Percentiles rank a stretch among this genome's conserved stretches.
Conservation (phyloP, 306 rosid genomes). For the Prunus mongolica region DNA sequence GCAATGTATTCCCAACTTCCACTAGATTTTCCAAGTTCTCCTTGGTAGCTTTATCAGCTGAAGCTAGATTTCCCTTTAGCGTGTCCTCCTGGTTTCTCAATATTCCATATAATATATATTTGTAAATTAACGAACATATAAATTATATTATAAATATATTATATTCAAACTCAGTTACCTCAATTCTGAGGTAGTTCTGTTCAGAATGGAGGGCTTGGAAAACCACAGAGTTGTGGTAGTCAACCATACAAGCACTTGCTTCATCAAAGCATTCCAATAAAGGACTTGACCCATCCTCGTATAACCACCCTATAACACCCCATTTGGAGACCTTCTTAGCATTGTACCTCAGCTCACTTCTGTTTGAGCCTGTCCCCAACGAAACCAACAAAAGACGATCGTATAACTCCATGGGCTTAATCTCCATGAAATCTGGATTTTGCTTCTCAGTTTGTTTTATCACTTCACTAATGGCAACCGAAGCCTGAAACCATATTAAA, state of each 20-base stretch:
- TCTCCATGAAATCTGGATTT: conserved; percentile 13
- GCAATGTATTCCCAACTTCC: conserved; percentile 30
- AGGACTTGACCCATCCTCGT: conserved; percentile 31
- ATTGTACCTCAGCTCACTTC: conserved; percentile 23
- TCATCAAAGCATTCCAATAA: conserved; percentile 34
- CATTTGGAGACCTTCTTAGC: conserved; percentile 43
- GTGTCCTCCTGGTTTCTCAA: conserved; percentile 27
- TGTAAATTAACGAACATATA: neutral
- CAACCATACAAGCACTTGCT: conserved; percentile 39
- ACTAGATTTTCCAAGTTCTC: conserved; percentile 40
- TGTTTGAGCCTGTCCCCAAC: conserved; percentile 45
- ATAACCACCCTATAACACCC: conserved; percentile 38
- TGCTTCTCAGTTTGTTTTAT: conserved; percentile 17
- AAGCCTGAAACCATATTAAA: conserved; percentile 19
- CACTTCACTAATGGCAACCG: conserved; percentile 51
- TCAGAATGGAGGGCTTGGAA: conserved; percentile 35
- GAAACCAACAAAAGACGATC: conserved; percentile 43
- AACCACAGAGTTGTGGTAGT: conserved; percentile 31
- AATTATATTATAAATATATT: neutral
- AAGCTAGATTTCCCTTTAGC: conserved; percentile 30
- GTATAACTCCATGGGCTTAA: conserved; percentile 11
- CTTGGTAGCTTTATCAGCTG: conserved; percentile 35
- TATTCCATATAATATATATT: neutral
- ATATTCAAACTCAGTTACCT: conserved; percentile 23
- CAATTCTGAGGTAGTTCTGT: conserved; percentile 37